Evolutionary conservation across 345 rosid species (phyloP).

Genomic region (Cardamine resedifolia): DNA sequence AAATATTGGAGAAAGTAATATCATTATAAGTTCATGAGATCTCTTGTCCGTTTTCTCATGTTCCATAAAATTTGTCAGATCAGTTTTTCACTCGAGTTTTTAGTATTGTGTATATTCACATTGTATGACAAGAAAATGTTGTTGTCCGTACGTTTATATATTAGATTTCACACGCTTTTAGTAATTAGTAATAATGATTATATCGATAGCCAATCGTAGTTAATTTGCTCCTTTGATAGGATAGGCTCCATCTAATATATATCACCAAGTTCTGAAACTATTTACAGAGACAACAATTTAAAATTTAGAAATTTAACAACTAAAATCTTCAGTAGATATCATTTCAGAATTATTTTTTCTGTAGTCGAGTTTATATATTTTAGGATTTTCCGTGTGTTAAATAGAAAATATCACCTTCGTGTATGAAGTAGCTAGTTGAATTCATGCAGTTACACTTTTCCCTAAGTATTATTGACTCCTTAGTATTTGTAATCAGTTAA

Average conservation of each 20-base stretch:
- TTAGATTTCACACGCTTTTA: neutral
- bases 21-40: conserved; percentile 15
- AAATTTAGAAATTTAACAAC: too few species aligned
- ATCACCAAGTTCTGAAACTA: neutral
- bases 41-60: neutral
- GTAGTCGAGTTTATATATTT: neutral
- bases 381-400: too few species aligned
- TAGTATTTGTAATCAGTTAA: neutral
- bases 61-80: neutral
- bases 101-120: neutral
- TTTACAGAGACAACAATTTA: neutral
- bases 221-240: neutral
- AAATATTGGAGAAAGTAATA: too few species aligned
- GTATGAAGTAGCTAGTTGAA: neutral
- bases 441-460: neutral
- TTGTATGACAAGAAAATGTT: neutral
- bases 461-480: neutral
- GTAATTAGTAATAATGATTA: conserved; percentile 9
- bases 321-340: neutral
- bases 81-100: neutral
- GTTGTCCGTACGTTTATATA: neutral
- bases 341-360: neutral
- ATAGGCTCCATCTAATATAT: neutral
- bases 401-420: neutral
- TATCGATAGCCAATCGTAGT: neutral